A percentile compares a stretch with the other conserved stretches of the same genome.
Evolutionary conservation across 164 flowering plant genomes (phyloP).

Genomic region (Cinnamomum micranthum): DNA sequence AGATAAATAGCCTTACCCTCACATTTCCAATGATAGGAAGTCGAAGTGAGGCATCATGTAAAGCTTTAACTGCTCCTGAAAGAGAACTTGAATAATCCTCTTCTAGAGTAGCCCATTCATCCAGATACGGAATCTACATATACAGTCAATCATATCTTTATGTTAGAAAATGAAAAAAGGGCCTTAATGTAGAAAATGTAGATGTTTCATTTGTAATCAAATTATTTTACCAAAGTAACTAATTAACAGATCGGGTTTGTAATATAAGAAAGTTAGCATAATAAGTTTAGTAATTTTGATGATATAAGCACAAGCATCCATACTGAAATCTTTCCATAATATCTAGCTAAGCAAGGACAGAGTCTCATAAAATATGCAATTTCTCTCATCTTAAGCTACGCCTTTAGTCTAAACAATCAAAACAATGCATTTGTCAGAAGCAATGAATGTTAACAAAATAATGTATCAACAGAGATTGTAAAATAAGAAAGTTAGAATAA

Average conservation of each 20-base stretch:
- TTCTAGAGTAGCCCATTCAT: slow-evolving; percentile 63
- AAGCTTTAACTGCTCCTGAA: slow-evolving; percentile 50
- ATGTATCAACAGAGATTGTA: no score
- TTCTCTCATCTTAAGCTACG: no score
- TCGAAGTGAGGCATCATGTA: slow-evolving; percentile 52
- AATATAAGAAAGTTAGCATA: neutral
- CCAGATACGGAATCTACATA: slow-evolving; percentile 61
- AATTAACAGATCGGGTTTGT: neutral
- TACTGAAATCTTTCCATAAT: no score
- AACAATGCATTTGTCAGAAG: no score
- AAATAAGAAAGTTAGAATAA: no score
- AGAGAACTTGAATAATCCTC: slow-evolving; percentile 50
- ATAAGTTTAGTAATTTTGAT: neutral
- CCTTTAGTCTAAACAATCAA: no score
- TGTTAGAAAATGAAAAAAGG: neutral
- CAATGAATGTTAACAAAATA: no score
- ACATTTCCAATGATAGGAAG: slow-evolving; percentile 56
- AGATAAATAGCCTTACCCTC: slow-evolving; percentile 34
- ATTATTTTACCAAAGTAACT: neutral
- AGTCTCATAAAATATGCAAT: no score
- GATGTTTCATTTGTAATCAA: neutral
- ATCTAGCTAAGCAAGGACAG: no score
- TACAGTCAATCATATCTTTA: neutral
- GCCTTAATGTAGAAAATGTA: neutral
- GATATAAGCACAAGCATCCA: neutral